phyloP scores from a whole-genome alignment of 208 protist species.

The Trypanosoma conorhini region DNA sequence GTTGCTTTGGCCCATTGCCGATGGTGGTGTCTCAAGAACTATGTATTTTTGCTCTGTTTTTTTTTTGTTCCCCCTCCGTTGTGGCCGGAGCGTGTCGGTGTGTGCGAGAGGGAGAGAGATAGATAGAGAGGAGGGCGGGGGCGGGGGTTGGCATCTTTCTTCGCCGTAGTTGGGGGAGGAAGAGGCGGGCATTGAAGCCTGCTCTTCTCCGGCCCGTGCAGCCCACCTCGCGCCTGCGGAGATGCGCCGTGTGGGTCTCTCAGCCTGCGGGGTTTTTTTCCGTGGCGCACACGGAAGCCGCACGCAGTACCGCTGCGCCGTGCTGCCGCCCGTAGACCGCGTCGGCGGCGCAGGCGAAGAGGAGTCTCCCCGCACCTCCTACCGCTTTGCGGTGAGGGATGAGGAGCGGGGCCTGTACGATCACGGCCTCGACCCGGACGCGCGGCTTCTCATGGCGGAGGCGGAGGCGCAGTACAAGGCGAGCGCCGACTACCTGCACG shows the following conservation, averaged over 20 bases:
- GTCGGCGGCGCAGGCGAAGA: background rate
- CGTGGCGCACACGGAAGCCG: background rate
- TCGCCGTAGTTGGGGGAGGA: too few species aligned
- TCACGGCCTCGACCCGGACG: constrained; percentile 66
- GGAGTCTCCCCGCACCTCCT: background rate
- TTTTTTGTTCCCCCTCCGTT: background rate
- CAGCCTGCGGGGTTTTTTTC: background rate
- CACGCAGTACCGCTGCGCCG: constrained; percentile 11
- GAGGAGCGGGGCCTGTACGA: constrained; percentile 61
- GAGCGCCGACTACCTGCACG: constrained; percentile 53
- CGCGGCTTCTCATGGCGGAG: constrained; percentile 56
- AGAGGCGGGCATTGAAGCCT: background rate
- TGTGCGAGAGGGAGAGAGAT: too few species aligned
- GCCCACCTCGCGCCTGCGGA: background rate
- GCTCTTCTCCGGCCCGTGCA: background rate
- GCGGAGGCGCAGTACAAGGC: constrained; percentile 70
- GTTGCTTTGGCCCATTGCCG: too few species aligned
- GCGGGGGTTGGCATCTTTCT: too few species aligned
- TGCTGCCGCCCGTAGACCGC: constrained; percentile 44
- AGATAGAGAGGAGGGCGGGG: background rate
- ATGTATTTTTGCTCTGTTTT: background rate
- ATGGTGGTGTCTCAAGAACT: too few species aligned
- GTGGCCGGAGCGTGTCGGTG: background rate
- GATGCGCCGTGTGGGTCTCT: background rate
- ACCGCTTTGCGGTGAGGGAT: constrained; percentile 52